Conservation (phyloP, 2,329 filamentous ascomycete species). For the Microascus cirrosus region DNA sequence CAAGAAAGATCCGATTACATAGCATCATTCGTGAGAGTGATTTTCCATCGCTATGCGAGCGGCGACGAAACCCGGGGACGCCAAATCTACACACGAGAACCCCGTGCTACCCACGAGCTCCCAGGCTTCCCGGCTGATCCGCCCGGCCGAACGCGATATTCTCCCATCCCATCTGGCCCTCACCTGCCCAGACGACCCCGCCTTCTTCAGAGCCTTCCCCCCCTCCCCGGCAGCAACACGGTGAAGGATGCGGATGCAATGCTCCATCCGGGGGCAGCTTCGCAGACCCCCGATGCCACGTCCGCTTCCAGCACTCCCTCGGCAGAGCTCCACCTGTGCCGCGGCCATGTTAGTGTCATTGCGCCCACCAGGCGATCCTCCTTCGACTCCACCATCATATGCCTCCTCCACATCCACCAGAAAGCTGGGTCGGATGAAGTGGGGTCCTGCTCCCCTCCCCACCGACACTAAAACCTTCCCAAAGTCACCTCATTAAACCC, state of each 20-base stretch:
- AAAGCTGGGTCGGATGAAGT: not conserved
- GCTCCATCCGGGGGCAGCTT: not conserved
- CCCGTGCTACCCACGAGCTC: not conserved
- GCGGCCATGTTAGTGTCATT: not conserved
- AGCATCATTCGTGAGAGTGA: not conserved
- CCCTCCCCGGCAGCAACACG: not conserved
- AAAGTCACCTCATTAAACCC: constrained; percentile 5
- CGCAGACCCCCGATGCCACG: not conserved
- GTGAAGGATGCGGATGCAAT: not conserved
- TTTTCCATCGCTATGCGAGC: not conserved
- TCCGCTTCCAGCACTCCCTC: not conserved
- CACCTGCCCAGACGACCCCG: not conserved
- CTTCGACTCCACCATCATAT: not conserved
- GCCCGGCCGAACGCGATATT: not conserved
- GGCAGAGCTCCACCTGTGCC: not conserved
- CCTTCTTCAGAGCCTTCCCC: not conserved
- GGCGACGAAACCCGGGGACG: not conserved
- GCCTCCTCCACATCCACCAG: not conserved
- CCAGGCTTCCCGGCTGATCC: not conserved
- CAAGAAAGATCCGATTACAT: not conserved
- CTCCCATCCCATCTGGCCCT: not conserved
- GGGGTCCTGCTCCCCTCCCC: not conserved
- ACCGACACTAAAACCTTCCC: not conserved
- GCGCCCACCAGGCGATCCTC: not conserved
- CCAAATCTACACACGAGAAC: not conserved